Conservation (phyloP, 164 flowering plant species). For the Annona cherimola region DNA sequence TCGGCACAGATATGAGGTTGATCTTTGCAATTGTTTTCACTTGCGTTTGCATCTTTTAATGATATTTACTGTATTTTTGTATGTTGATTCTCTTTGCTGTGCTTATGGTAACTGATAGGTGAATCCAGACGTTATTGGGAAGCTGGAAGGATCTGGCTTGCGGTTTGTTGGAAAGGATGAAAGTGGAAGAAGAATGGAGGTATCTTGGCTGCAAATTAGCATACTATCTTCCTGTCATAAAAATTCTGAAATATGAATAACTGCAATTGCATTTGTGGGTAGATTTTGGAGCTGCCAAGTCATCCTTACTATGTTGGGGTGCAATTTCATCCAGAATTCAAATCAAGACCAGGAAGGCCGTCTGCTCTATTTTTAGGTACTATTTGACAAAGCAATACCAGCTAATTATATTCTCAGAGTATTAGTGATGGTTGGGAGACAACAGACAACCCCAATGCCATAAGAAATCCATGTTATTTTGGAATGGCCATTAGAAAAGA, state of each 20-base stretch:
- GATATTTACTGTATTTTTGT: neutral
- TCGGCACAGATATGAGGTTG: slow-evolving; percentile 95
- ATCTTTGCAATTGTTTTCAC: neutral
- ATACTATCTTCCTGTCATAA: neutral
- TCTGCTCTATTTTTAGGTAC: slow-evolving; percentile 84
- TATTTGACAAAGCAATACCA: neutral
- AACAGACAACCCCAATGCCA: neutral
- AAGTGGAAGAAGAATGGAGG: slow-evolving; percentile 92
- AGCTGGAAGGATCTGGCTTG: slow-evolving; percentile 70
- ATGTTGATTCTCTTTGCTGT: neutral
- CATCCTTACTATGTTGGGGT: slow-evolving; percentile 94
- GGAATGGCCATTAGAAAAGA: neutral
- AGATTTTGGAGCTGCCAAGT: slow-evolving; percentile 76
- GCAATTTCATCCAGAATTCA: slow-evolving; percentile 96
- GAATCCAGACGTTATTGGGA: slow-evolving; percentile 63
- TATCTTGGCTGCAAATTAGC: slow-evolving; percentile 14
- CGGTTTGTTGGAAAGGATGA: slow-evolving; percentile 95
- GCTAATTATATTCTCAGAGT: neutral
- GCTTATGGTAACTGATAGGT: slow-evolving; percentile 43
- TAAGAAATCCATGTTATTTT: neutral
- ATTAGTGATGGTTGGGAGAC: too few relatives aligned
- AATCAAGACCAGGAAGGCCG: slow-evolving; percentile 90
- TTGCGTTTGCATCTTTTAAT: neutral
- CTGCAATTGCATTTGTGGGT: slow-evolving; percentile 17
- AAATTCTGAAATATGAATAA: slow-evolving; percentile 1